Evolutionary conservation across 2,329 filamentous ascomycete species (phyloP), one percentile per base, ranked within the genome.

Genomic region (Coleophoma crateriformis): DNA sequence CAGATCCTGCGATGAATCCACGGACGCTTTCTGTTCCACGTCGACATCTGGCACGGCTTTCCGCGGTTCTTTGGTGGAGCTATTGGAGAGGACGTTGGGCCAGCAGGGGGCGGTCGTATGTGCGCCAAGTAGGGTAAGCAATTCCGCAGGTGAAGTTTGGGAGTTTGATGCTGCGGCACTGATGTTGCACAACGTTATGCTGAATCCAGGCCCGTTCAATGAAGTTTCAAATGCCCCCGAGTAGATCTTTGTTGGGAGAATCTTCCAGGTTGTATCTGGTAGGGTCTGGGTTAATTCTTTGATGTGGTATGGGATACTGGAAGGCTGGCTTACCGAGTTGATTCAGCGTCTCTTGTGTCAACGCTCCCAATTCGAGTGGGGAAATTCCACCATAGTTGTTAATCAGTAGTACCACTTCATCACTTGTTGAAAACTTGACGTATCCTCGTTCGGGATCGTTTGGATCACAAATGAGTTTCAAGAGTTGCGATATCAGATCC

Each of bases 321-420:
- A 10, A 10, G 27, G 27, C 7, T 27, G 27, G 27, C 27, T 27
- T 51, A 55, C 54, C 58, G 20, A 77, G 62, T 12, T 71, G 66
- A 41, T 65, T 59, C 1, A 71, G 55, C 4, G 65, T 62, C 22
- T 75, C 64, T 44, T 71, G 67, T 2, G 72, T 71, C 46, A 78
- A 45, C 1, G 77, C 79, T 7, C 75, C 74, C 58, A 81, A 68
- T 63, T 83, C 79, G 7, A 82, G 70, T 52, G 75, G 70, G 2
- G 77, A 81, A 60, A 82, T 71, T 54, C 78, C 79, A 43, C 79
- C 79, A 59, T 79, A 80, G 65, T 82, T 82, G 69, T 76, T 82
- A 51, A 82, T 67, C 19, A 82, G 65, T 19, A 82, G 66, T 1
- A 77, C 71, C 0, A 69, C 72, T 64, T 74, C 68, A 53, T 77